These are phyloP conservation scores for Pelargonium myrrhifolium DNA, from an alignment of 441 rosid species.

Conservation along the genomic window DNA sequence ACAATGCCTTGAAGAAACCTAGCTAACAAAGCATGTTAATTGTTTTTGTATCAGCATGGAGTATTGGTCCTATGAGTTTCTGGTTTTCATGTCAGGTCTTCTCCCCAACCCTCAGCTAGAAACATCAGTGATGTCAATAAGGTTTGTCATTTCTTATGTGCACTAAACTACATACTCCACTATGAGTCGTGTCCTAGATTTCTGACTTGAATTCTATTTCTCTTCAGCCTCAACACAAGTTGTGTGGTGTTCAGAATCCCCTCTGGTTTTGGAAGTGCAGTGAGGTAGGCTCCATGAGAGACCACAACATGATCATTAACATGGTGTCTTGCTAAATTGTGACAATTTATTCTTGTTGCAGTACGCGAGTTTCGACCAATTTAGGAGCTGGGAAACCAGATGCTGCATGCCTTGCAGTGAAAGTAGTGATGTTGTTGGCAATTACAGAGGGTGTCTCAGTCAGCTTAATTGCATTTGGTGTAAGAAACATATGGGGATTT, in stretches of 20 bases:
- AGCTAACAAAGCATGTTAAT: not conserved
- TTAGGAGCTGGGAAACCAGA: constrained; percentile 43
- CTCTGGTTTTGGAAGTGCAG: constrained; percentile 40
- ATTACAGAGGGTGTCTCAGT: constrained; percentile 17
- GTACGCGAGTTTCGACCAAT: constrained; percentile 59
- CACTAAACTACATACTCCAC: no score
- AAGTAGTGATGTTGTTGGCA: constrained; percentile 22
- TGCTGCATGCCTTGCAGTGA: constrained; percentile 34
- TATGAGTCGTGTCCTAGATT: no score
- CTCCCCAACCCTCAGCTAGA: constrained; percentile 48
- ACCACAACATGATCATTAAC: not conserved
- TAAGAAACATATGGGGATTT: constrained; percentile 22
- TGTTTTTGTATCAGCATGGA: constrained; percentile 31
- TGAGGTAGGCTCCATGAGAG: constrained; percentile 26
- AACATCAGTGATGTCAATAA: constrained; percentile 42
- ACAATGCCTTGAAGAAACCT: not conserved
- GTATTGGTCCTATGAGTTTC: constrained; percentile 46
- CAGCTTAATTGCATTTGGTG: constrained; percentile 22
- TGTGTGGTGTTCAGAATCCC: constrained; percentile 35
- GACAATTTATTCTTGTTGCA: constrained; percentile 5
- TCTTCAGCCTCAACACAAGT: constrained; percentile 35
- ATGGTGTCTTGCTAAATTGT: not conserved
- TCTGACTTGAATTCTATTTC: not conserved
- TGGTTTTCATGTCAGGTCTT: constrained; percentile 44
- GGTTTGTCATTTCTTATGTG: constrained; percentile 25